These are phyloP conservation scores for Lagerstroemia speciosa DNA, from an alignment of 345 rosid genomes.

Conservation along the genomic window DNA sequence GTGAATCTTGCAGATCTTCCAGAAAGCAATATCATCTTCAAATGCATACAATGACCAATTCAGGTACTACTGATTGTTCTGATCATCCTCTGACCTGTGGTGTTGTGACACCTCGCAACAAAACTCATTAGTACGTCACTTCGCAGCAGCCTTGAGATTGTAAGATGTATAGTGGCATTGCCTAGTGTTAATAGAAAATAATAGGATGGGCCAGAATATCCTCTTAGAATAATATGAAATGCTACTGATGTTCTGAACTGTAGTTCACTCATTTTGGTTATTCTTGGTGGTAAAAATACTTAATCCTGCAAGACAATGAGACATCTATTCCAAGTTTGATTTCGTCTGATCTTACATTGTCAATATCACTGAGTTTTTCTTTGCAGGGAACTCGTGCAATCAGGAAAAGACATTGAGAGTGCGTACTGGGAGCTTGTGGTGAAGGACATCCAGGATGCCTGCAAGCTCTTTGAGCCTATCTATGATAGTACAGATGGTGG, in stretches of 20 bases:
- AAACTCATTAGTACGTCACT: background rate
- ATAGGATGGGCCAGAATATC: background rate
- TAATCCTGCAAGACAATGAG: background rate
- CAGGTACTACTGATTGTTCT: constrained; percentile 36
- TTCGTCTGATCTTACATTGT: constrained; percentile 4
- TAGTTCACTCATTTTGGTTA: background rate
- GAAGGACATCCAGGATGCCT: constrained; percentile 96
- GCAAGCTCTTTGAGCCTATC: constrained; percentile 89
- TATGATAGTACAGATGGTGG: constrained; percentile 85
- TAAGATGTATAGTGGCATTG: background rate
- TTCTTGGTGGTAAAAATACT: background rate
- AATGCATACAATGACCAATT: constrained; percentile 94
- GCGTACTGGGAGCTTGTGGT: constrained; percentile 98
- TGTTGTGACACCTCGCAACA: background rate
- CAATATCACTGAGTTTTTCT: constrained; percentile 7
- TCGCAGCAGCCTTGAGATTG: background rate
- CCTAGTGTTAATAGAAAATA: background rate
- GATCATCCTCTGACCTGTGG: background rate
- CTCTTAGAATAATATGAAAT: background rate
- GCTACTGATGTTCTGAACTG: too few relatives aligned
- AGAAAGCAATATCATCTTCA: constrained; percentile 93
- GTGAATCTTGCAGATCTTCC: constrained; percentile 67
- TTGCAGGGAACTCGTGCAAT: constrained; percentile 75
- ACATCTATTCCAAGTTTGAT: background rate
- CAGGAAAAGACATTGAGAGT: constrained; percentile 79